Evolutionary conservation across 169 alveolate species (phyloP).

Genomic region (Miamiensis avidus): DNA sequence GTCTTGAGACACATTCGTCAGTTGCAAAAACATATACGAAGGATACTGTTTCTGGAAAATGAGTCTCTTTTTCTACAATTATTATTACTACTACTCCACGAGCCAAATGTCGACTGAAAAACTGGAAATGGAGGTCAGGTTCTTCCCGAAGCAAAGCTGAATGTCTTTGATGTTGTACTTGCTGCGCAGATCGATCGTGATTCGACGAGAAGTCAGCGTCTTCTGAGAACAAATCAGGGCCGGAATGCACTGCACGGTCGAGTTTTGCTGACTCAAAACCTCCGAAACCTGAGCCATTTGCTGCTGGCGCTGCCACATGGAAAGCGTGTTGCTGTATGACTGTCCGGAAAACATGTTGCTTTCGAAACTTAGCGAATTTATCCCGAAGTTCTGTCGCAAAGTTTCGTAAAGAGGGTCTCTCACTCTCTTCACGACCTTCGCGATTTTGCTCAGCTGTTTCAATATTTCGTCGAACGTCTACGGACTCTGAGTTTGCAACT

Average conservation of each 20-base stretch:
- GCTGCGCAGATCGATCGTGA: neutral
- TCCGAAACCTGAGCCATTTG: neutral
- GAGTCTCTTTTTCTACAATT: neutral
- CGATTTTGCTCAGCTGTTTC: neutral
- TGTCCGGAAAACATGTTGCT: neutral
- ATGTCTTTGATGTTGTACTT: neutral
- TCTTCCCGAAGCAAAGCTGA: neutral
- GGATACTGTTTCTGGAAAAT: neutral
- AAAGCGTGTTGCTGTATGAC: neutral
- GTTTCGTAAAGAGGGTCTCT: neutral
- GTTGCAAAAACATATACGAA: neutral
- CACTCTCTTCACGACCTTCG: neutral
- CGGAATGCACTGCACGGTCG: neutral
- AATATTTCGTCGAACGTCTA: neutral
- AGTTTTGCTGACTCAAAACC: neutral
- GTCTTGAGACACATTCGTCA: neutral
- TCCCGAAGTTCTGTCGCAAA: neutral
- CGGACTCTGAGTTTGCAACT: too few species aligned
- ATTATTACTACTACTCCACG: neutral
- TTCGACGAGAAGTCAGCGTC: neutral
- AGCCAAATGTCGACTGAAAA: neutral
- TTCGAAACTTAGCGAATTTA: neutral
- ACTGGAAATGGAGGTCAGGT: neutral
- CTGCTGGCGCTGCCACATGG: neutral
- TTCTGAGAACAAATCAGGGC: neutral